Evolutionary conservation across 2,329 filamentous ascomycete genomes (phyloP).

Genomic region (Aspergillus uvarum): DNA sequence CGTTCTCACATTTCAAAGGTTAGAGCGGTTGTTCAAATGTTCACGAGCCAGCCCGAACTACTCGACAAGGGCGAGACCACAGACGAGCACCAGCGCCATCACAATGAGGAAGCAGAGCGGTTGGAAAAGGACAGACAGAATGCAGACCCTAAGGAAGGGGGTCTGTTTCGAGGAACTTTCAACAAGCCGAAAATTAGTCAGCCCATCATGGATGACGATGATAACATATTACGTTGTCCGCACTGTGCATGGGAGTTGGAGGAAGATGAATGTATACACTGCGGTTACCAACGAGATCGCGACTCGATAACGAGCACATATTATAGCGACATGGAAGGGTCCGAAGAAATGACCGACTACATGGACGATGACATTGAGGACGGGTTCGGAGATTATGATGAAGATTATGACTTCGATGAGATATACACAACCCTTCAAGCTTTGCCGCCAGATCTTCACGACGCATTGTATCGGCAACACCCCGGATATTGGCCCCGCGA

Average conservation of each 20-base stretch:
- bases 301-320: constrained; percentile 40
- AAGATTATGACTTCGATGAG: constrained; percentile 24
- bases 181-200: constrained; percentile 33
- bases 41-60: constrained; percentile 60
- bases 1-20: constrained; percentile 45
- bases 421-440: constrained; percentile 15
- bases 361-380: constrained; percentile 30
- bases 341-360: constrained; percentile 46
- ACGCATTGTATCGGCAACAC: neutral
- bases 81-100: constrained; percentile 59
- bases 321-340: constrained; percentile 46
- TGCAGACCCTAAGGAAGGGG: constrained; percentile 49
- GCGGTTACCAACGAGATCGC: constrained; percentile 53
- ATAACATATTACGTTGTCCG: constrained; percentile 63
- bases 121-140: constrained; percentile 62
- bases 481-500: neutral
- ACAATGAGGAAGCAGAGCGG: constrained; percentile 58
- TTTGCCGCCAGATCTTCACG: neutral
- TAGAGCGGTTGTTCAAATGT: constrained; percentile 63
- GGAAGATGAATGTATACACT: constrained; percentile 57
- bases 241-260: constrained; percentile 63
- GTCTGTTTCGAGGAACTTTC: constrained; percentile 65
- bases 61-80: constrained; percentile 63
- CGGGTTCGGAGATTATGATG: constrained; percentile 30
- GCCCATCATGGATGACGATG: constrained; percentile 56